These are phyloP conservation scores for Talaromyces sp. DNA, from an alignment of 2,329 filamentous ascomycete species.

Conservation along the genomic window DNA sequence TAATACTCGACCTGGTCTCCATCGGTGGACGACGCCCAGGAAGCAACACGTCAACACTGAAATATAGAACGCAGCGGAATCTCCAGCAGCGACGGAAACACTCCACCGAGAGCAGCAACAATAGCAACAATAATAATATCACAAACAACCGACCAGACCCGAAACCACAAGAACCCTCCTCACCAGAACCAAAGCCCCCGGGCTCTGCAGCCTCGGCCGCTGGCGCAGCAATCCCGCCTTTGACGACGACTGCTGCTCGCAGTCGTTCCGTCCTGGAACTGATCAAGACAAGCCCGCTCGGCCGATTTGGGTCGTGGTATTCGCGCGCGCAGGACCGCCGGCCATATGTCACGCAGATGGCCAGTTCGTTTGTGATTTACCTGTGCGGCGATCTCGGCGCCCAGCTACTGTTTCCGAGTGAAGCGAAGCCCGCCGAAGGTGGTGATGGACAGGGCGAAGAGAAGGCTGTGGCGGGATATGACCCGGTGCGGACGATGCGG, in stretches of 20 bases:
- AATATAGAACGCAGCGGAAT: background rate
- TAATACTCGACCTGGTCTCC: background rate
- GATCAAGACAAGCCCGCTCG: conserved; percentile 16
- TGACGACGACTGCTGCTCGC: background rate
- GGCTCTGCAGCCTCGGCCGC: conserved; percentile 15
- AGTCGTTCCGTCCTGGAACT: conserved; percentile 24
- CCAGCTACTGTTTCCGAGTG: conserved; percentile 56
- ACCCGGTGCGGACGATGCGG: conserved; percentile 62
- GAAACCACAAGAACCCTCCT: background rate
- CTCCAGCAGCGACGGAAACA: conserved; percentile 2
- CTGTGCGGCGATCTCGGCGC: conserved; percentile 71
- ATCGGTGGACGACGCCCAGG: conserved; percentile 6
- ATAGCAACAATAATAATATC: background rate
- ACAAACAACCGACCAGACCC: background rate
- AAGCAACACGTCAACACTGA: conserved; percentile 4
- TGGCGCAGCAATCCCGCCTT: conserved; percentile 19
- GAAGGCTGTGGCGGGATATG: conserved; percentile 51
- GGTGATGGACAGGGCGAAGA: conserved; percentile 18
- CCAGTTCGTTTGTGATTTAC: conserved; percentile 71
- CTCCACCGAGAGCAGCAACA: conserved; percentile 1
- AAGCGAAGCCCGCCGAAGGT: conserved; percentile 16
- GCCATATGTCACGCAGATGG: conserved; percentile 75
- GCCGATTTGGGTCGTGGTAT: conserved; percentile 47
- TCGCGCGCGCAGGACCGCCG: conserved; percentile 63
- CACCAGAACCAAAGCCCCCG: background rate